Base-by-base conservation (phyloP, 768 basidiomycete genomes). In the Collybia sordida region DNA sequence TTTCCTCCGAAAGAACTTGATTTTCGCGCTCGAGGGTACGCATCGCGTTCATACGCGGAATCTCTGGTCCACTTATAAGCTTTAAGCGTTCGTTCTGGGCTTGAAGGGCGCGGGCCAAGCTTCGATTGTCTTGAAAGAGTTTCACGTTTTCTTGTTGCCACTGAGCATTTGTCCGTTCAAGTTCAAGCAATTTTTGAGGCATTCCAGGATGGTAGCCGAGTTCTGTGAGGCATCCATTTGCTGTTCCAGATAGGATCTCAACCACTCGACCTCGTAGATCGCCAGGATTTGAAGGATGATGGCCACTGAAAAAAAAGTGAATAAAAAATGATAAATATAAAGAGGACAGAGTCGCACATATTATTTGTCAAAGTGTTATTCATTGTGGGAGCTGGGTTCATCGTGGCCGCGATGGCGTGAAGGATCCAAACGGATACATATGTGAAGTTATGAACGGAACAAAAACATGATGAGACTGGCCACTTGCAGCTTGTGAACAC, bases 151-250 rank as follows among this genome's bases (percentile, higher is more conserved):
- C 73, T 17, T 48, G 42, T 45, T 68, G 64, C 64, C 67, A 72
- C 22, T 59, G 50, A 8, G 48, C 47, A 44, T 67, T 68, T 42
- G 60, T 60, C 6, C 55, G 52, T 43, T 75, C 68, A 25, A 73
- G 51, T 11, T 69, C 61, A 24, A 64, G 64, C 25, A 81, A 42
- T 27, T 62, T 72, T 40, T 66, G 68, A 3, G 68, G 46, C 50
- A 80, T 67, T 5, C 71, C 67, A 17, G 77, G 72, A 53, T 66
- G 67, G 59, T 78, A 78, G 11, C 78, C 78, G 21, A 77, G 68
- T 52, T 79, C 79, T 3, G 66, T 56, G 19, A 78, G 65, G 55
- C 73, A 80, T 11, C 71, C 71, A 61, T 74, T 78, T 11, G 73
- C 75, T 7, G 72, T 77, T 11, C 45, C 57, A 0, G 79, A 56